These are phyloP conservation scores for Plasmodium adleri DNA, from an alignment of 169 alveolate species.

Conservation along the genomic window DNA sequence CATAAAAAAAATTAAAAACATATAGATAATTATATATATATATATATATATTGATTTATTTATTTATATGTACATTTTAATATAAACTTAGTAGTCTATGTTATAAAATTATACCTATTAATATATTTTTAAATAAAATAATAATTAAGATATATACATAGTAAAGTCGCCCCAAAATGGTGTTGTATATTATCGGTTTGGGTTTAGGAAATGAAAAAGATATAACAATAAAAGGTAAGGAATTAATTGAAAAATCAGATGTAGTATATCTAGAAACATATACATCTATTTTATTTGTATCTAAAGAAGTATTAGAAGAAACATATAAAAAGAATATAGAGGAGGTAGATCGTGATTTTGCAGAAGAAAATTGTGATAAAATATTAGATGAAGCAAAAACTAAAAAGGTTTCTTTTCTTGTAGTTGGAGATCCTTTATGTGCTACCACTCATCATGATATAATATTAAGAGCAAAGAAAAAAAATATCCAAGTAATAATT, in stretches of 20 bases:
- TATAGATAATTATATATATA: not conserved
- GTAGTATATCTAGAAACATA: constrained; percentile 93
- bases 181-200: constrained; percentile 93
- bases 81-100: not conserved
- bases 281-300: constrained; percentile 93
- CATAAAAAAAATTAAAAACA: not conserved
- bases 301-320: constrained; percentile 83
- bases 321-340: constrained; percentile 89
- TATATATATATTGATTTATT: not conserved
- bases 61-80: not conserved
- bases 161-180: constrained; percentile 85
- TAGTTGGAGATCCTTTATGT: constrained; percentile 97
- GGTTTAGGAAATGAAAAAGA: constrained; percentile 96
- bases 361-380: constrained; percentile 93
- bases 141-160: not conserved
- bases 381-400: constrained; percentile 92
- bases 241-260: constrained; percentile 90
- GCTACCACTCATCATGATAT: constrained; percentile 98
- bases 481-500: constrained; percentile 93
- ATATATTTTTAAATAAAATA: not conserved
- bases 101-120: too few relatives aligned
- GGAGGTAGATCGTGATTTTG: constrained; percentile 95
- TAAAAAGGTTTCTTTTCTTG: constrained; percentile 91
- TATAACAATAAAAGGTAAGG: constrained; percentile 93
- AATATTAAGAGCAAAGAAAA: constrained; percentile 92